A percentile compares a stretch with the other conserved stretches of the same genome.
phyloP scores from a whole-genome alignment of 2,329 filamentous ascomycete genomes.

The Periconia macrospinosa region DNA sequence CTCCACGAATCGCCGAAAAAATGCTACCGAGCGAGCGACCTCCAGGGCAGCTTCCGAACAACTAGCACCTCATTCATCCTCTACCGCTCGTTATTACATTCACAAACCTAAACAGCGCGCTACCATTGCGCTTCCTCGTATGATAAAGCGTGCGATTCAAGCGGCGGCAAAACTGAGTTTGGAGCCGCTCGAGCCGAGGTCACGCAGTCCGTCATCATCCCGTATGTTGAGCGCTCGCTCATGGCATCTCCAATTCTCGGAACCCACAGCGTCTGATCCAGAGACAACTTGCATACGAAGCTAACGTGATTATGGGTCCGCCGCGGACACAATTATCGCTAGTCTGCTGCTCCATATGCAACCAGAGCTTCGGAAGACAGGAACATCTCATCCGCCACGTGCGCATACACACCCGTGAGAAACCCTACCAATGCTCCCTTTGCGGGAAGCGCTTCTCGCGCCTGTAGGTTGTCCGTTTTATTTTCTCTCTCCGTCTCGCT shows the following conservation, averaged over 20 bases:
- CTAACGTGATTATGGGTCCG: not conserved
- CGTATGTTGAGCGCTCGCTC: too few relatives aligned
- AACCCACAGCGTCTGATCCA: not conserved
- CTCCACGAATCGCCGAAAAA: too few relatives aligned
- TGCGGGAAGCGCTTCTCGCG: constrained; percentile 14
- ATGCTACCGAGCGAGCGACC: too few relatives aligned
- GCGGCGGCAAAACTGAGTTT: not conserved
- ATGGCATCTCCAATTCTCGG: not conserved
- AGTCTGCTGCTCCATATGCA: constrained; percentile 8
- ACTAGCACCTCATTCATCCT: too few relatives aligned
- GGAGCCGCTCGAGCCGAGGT: too few relatives aligned
- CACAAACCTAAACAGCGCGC: not conserved
- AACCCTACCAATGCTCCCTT: constrained; percentile 11
- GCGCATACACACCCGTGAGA: constrained; percentile 15
- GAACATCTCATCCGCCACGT: constrained; percentile 15
- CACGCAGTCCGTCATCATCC: not conserved
- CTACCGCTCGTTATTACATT: too few relatives aligned
- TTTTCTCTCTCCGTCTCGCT: not conserved
- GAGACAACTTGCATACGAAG: not conserved
- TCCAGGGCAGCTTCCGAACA: too few relatives aligned
- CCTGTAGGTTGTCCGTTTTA: not conserved
- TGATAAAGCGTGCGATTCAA: not conserved
- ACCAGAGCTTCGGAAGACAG: constrained; percentile 9
- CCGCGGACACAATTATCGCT: not conserved
- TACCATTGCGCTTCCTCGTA: not conserved